A percentile compares a stretch with the other conserved stretches of the same genome.
Evolutionary conservation across 176 grass and related monocot genomes (phyloP).

Genomic region (Tillandsia fasciculata): DNA sequence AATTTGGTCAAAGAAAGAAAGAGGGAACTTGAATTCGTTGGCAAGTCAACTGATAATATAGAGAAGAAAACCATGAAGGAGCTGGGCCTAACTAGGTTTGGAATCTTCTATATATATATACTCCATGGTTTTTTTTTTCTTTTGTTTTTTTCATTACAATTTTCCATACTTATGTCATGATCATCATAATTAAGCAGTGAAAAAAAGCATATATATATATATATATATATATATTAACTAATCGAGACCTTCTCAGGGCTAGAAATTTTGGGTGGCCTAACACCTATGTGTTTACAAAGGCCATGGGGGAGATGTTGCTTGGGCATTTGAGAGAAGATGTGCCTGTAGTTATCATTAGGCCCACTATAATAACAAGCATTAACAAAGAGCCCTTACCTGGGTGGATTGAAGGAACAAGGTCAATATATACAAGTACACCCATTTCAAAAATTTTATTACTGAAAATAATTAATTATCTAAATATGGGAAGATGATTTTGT

Average conservation of each 20-base stretch:
- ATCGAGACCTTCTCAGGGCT: slow-evolving; percentile 22
- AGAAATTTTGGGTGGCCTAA: slow-evolving; percentile 74
- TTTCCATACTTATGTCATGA: too few species aligned
- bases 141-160: too few species aligned
- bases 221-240: too few species aligned
- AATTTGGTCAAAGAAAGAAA: slow-evolving; percentile 41
- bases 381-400: slow-evolving; percentile 51
- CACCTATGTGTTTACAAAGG: slow-evolving; percentile 79
- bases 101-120: neutral
- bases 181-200: too few species aligned
- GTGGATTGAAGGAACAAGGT: slow-evolving; percentile 78
- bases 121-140: neutral
- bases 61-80: slow-evolving; percentile 64
- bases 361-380: slow-evolving; percentile 70
- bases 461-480: neutral
- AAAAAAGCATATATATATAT: too few species aligned
- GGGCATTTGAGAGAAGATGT: slow-evolving; percentile 18
- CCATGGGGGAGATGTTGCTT: slow-evolving; percentile 66
- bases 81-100: slow-evolving; percentile 49
- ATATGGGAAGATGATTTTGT: neutral
- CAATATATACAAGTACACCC: neutral
- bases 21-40: slow-evolving; percentile 12
- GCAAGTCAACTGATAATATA: neutral
- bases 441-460: neutral
- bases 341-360: slow-evolving; percentile 49